Conservation (phyloP, 2,329 filamentous ascomycete genomes). For the Cytospora schulzeri region DNA sequence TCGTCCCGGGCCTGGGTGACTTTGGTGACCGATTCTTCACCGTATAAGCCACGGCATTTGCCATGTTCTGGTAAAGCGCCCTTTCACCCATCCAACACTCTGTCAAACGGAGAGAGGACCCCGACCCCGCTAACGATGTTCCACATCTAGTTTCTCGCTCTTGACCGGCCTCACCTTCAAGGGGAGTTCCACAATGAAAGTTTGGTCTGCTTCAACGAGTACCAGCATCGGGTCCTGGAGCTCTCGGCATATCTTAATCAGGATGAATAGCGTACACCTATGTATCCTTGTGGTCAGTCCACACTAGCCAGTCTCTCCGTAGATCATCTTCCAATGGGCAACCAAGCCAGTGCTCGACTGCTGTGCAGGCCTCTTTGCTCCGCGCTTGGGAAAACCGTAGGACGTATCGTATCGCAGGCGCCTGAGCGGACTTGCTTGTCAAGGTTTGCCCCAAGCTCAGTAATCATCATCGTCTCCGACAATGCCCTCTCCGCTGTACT, state of each 20-base stretch:
- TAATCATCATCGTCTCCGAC: conserved; percentile 60
- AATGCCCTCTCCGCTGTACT: conserved; percentile 57
- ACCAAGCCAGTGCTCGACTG: neutral
- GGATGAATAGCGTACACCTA: neutral
- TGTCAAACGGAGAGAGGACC: neutral
- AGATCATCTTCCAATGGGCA: neutral
- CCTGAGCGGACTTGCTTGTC: neutral
- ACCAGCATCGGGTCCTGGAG: neutral
- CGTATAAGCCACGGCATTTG: conserved; percentile 53
- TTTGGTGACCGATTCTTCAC: conserved; percentile 97
- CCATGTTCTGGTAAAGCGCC: conserved; percentile 11
- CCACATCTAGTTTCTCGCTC: neutral
- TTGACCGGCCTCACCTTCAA: neutral
- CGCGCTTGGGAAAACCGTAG: neutral
- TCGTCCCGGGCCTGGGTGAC: conserved; percentile 89
- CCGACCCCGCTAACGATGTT: conserved; percentile 8
- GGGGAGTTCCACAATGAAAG: neutral
- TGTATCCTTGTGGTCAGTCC: neutral
- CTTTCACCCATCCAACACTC: neutral
- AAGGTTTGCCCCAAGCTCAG: conserved; percentile 37
- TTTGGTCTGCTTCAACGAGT: neutral
- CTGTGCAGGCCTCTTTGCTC: neutral
- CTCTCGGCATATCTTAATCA: neutral
- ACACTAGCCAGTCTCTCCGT: neutral
- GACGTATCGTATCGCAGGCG: neutral